These are phyloP conservation scores for Isatis tinctoria DNA, from an alignment of 345 rosid species.

Conservation along the genomic window DNA sequence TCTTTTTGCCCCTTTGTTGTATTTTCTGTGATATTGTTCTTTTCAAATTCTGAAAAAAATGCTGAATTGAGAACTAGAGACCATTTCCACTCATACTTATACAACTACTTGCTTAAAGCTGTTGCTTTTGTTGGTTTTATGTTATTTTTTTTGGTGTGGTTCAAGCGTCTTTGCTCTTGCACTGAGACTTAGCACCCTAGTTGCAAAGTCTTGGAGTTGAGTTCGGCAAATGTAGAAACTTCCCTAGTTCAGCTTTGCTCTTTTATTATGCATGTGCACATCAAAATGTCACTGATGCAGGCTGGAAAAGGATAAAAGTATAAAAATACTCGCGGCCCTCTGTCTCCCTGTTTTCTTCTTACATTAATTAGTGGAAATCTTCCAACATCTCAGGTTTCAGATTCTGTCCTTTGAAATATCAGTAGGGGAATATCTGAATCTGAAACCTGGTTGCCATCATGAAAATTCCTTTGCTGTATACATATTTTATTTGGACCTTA, in stretches of 20 bases:
- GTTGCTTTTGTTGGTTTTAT: background rate
- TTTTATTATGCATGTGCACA: constrained; percentile 16
- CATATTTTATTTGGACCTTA: background rate
- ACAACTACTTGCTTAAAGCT: background rate
- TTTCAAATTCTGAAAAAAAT: too few relatives aligned
- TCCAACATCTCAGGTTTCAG: constrained; percentile 14
- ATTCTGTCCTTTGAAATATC: background rate
- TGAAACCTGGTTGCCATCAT: constrained; percentile 6
- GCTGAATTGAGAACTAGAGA: too few relatives aligned
- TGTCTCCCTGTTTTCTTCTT: background rate
- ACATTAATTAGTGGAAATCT: background rate
- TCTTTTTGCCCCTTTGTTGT: background rate
- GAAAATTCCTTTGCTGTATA: background rate
- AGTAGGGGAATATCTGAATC: background rate
- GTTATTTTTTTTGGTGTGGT: background rate
- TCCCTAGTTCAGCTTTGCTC: constrained; percentile 29
- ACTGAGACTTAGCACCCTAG: constrained; percentile 23
- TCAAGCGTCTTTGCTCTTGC: background rate
- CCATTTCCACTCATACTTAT: background rate
- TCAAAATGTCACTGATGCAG: constrained; percentile 30
- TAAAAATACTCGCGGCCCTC: background rate
- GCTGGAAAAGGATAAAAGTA: constrained; percentile 29
- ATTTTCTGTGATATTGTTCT: background rate
- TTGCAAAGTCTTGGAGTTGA: constrained; percentile 28
- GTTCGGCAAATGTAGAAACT: constrained; percentile 6